These are phyloP conservation scores for Komagataella pseudopastoris DNA, from an alignment of 805 yeast species.

Conservation along the genomic window DNA sequence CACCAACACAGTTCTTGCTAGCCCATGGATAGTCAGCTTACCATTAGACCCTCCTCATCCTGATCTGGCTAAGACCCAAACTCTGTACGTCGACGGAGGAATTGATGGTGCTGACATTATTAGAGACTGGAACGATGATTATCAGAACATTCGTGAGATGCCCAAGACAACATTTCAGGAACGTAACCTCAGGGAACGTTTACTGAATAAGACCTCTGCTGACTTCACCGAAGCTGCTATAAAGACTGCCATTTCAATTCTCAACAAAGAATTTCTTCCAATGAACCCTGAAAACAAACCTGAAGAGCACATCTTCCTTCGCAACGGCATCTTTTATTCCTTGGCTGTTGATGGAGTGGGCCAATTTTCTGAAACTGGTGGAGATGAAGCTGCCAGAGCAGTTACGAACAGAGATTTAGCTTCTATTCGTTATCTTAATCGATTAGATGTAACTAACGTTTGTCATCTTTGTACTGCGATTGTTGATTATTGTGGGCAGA, in stretches of 20 bases:
- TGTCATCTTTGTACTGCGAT: constrained; percentile 70
- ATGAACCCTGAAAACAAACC: constrained; percentile 67
- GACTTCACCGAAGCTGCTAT: constrained; percentile 71
- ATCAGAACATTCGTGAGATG: constrained; percentile 69
- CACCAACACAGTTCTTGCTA: constrained; percentile 41
- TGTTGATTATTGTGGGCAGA: constrained; percentile 80
- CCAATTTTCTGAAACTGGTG: constrained; percentile 53
- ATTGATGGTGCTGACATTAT: constrained; percentile 41
- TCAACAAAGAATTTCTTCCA: constrained; percentile 61
- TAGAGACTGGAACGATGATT: constrained; percentile 87
- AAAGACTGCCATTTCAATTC: constrained; percentile 65
- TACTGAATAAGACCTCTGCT: constrained; percentile 53
- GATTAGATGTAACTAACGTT: constrained; percentile 48
- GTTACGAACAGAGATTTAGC: constrained; percentile 68
- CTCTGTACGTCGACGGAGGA: constrained; percentile 37
- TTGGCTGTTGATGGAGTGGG: constrained; percentile 61
- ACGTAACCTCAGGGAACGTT: constrained; percentile 61
- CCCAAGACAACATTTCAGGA: constrained; percentile 46
- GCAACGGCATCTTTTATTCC: constrained; percentile 81
- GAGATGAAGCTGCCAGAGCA: constrained; percentile 76
- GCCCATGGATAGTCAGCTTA: constrained; percentile 65
- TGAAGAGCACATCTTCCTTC: constrained; percentile 52
- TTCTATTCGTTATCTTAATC: constrained; percentile 56
- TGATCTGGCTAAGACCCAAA: constrained; percentile 51
- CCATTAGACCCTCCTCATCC: constrained; percentile 19